Base-by-base conservation (phyloP, 768 basidiomycete species). In the Panus rudis region DNA sequence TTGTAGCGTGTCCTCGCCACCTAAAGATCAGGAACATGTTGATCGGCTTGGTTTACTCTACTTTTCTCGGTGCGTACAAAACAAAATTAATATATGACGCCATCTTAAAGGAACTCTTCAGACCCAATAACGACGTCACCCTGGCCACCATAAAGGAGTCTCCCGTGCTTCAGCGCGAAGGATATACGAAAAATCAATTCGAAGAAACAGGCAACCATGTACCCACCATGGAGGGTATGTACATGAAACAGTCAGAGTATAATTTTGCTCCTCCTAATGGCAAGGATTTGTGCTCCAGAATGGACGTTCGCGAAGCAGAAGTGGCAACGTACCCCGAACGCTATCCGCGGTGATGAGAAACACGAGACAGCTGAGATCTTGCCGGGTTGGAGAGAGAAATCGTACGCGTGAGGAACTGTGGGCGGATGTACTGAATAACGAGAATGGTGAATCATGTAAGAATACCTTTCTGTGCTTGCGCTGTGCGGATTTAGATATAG, bases 41-140 rank as follows among this genome's bases (percentile, higher is more conserved):
- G 73, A 75, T 47, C 64, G 75, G 13, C 62, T 74, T n/a, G 76
- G 76, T 12, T 45, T 76, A 43, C 57, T 73, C 6, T 74, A 73
- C 59, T 73, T 74, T 57, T 68, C 71, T 19, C 54, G 72, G 64
- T 67, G 17, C 39, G 43, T n/a, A 14, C 52, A 47, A 3, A 21
- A 16, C 13, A 14, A 10, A 6, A 4, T 16, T 22, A 16, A 28
- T 23, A 30, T 30, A 10, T 30, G 28, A 10, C 10, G 10, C n/a
- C n/a, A n/a, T 10, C 28, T 30, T 30, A n/a, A 30, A 8, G 16
- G 22, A 7, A 31, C 33, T 17, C 7, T 21, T 4, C 39, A 66
- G 65, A 23, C 73, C 73, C 0, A 59, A 68, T 46, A 73, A 73
- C 59, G 64, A 73, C 45, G 61, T 72, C 27, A 43, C 43, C 1